Evolutionary conservation across 192 early-diverging fungal species (phyloP), one percentile per base, ranked within the genome.

Genomic region (Helicostylum pulchrum): DNA sequence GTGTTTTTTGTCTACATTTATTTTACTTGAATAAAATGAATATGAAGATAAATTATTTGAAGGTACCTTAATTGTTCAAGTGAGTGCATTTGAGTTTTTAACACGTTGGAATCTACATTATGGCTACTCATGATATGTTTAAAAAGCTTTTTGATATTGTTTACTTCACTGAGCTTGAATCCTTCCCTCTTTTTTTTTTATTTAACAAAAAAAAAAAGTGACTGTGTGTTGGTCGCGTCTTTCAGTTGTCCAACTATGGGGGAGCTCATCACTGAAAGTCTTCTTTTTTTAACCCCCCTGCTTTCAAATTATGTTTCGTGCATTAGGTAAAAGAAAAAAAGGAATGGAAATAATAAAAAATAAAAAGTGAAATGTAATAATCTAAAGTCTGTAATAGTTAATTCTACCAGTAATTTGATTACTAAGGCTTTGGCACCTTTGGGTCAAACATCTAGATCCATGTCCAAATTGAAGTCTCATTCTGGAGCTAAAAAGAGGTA

Each of bases 401-500:
- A 43, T 48, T 56, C 64, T 17, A 36, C 64, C 2, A 20, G 12
- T n/a, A 30, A 66, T n/a, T 36, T 57, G 12, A 34, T 66, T 12
- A 23, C 57, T n/a, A 31, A 64, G 39, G 12, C 53, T 7, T 26
- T 70, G 34, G 21, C 68, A 34, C 68, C 68, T 64, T 47, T 64
- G 30, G 68, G 68, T n/a, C 68, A 70, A 26, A 64, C 68, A 11
- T 53, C 71, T 4, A 52, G 71, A 36, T 32, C 17, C 44, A 73
- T 73, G 71, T 53, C 66, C 19, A 76, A 76, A 62, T 43, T 76
- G 15, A 76, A 76, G 53, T 63, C 74, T 12, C 74, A 76, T 43
- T 76, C 74, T 30, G 70, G 74, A 42, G 74, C 74, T 34, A 76
- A 76, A 52, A 76, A 76, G 65, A 67, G 74, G 74, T 71, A 71